These are phyloP conservation scores for Ambrosiella beaveri DNA, from an alignment of 2,329 filamentous ascomycete genomes.

Conservation along the genomic window DNA sequence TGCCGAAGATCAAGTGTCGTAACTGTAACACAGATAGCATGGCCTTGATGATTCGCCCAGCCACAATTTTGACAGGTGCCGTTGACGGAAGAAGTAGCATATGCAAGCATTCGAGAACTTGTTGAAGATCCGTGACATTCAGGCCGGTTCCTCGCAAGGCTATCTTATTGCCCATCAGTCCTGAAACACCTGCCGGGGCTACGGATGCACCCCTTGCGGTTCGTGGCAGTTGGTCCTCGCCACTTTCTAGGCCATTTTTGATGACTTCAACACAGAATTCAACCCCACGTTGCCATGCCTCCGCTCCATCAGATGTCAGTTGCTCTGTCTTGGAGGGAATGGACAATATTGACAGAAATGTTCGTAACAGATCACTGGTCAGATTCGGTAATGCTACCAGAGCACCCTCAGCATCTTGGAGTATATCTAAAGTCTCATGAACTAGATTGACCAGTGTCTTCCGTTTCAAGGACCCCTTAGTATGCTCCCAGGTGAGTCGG, in stretches of 20 bases:
- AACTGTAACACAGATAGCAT: constrained; percentile 36
- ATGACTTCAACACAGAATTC: constrained; percentile 57
- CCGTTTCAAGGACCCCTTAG: constrained; percentile 47
- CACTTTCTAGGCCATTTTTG: constrained; percentile 25
- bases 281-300: constrained; percentile 51
- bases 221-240: constrained; percentile 21
- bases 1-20: constrained; percentile 39
- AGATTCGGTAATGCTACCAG: constrained; percentile 46
- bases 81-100: constrained; percentile 47
- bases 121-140: constrained; percentile 20
- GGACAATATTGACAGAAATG: constrained; percentile 51
- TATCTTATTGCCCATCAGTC: constrained; percentile 10
- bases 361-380: constrained; percentile 60
- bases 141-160: constrained; percentile 11
- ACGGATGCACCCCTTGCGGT: constrained; percentile 25
- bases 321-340: constrained; percentile 67
- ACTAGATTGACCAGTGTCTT: constrained; percentile 68
- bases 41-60: background rate
- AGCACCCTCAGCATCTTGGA: constrained; percentile 42
- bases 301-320: constrained; percentile 36
- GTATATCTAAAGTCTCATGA: constrained; percentile 62
- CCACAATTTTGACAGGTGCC: constrained; percentile 35
- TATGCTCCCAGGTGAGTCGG: constrained; percentile 53
- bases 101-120: constrained; percentile 48
- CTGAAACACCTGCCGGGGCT: constrained; percentile 17